Evolutionary conservation across 495 filamentous ascomycete genomes (phyloP), one percentile per base, ranked within the genome.

Genomic region (Trichoderma gamsii): DNA sequence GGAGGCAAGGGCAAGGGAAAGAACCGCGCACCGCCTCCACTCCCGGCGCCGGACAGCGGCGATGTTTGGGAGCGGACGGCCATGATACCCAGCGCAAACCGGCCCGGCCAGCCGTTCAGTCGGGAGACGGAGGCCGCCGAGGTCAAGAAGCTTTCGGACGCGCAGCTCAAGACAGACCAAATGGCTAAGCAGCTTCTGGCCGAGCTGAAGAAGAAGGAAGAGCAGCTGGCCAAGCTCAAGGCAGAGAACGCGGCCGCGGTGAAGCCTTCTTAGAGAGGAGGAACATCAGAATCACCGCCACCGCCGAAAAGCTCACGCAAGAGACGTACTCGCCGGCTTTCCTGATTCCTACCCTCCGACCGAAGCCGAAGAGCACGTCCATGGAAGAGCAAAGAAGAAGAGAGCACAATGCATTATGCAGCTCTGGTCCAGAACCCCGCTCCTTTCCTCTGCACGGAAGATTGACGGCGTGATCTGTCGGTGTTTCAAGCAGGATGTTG

Each of bases 111-210:
- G 73, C 87, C 88, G n/a, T 93, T 90, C 74, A 90, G 88, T 75
- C 79, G 81, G 71, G 87, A 89, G 76, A 88, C 88, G 65, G 92
- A 96, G 78, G 82, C 84, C 71, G 79, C 84, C 68, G 91, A 95
- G 78, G 81, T 87, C 29, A 88, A 87, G 80, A 87, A 87, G 41
- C 86, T 96, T 59, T 83, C 89, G 71, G 85, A 88, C 71, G 87
- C 92, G 77, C 81, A 87, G 70, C 85, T 82, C 71, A 87, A 89
- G 75, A 88, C 92, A 70, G 86, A 88, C 71, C 83, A 86, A 67
- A 84, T 86, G 72, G 78, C 88, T 49, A 73, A 80, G 64, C 85
- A 87, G 74, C 82, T 88, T 69, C 86, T 86, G 78, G 86, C 85
- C 76, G 84, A 81, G 64, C 73, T 92, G 72, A 85, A 84, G 65